A percentile compares a stretch with the other conserved stretches of the same genome.
phyloP scores from a whole-genome alignment of 257 asterid genomes.

The Solanum sitiens region DNA sequence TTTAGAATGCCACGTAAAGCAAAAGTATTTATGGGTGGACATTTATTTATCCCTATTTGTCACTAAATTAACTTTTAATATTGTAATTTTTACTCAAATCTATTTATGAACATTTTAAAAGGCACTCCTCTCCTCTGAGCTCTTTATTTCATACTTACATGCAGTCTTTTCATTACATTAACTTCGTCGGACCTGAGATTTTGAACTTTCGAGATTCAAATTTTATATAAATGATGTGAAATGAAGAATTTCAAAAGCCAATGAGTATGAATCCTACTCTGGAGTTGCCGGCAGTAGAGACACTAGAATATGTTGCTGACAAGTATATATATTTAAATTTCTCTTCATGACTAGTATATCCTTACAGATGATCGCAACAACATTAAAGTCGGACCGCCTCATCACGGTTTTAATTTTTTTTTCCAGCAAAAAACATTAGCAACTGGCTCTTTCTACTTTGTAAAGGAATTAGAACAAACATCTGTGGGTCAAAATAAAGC shows the following conservation, averaged over 20 bases:
- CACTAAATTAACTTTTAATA: no score
- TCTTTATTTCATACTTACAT: background rate
- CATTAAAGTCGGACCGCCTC: background rate
- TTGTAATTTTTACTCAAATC: background rate
- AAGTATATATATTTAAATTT: background rate
- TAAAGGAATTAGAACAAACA: background rate
- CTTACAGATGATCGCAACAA: background rate
- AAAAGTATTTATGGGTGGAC: no score
- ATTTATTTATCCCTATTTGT: background rate
- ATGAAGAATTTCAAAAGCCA: no score
- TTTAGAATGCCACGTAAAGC: background rate
- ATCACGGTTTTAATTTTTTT: background rate
- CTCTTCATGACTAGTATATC: background rate
- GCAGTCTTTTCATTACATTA: background rate
- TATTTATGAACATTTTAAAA: background rate
- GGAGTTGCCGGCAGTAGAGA: background rate
- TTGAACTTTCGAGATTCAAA: background rate
- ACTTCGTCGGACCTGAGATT: background rate
- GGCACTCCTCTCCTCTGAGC: background rate
- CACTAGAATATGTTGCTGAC: background rate
- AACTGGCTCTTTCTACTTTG: background rate
- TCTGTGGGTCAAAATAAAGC: background rate
- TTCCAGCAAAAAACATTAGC: background rate
- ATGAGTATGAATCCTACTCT: background rate
- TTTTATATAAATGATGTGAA: no score